Evolutionary conservation across 1,284 basidiomycete genomes (phyloP), one percentile per base, ranked within the genome.

Genomic region (Earliella scabrosa): DNA sequence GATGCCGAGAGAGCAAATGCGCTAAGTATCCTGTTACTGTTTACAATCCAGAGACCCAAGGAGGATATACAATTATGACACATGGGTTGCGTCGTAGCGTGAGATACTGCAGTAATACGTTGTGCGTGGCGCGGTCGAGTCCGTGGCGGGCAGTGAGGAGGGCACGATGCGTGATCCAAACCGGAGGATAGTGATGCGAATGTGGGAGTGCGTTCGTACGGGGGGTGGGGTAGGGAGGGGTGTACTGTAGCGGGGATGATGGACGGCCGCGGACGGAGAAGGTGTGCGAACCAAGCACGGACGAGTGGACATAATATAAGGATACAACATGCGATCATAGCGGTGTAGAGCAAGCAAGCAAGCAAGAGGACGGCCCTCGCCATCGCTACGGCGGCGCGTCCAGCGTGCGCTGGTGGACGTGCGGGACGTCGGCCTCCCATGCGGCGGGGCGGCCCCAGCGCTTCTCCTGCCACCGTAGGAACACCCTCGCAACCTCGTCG

Each of bases 401-500:
- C 23, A 39, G 2, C 24, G 13, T 26, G 27, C 23, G 10, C 23
- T 20, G 8, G 35, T 31, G 50, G 24, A 34, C 24, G 35, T 26
- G 18, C 1, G 7, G 20, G 2, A 23, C 26, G 43, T 61, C 56
- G 2, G 54, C 43, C 54, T 71, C 69, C 69, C 69, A 71, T 1
- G 53, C 54, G 0, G 69, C 66, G n/a, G 61, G 58, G 18, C 24
- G 26, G 2, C 51, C 46, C 69, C 69, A 71, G 26, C 40, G 43
- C 45, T 54, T 50, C 16, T 58, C 55, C 52, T 66, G 64, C 66
- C 65, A 69, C 13, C 55, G 50, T 20, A 44, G 46, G 52, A 71
- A 61, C 41, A 60, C 34, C 29, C 32, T 39, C 20, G 50, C 51
- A n/a, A 69, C 65, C 36, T 54, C 39, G n/a, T 52, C 56, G 31